phyloP scores from a whole-genome alignment of 441 rosid species.

The Populus hybrid region DNA sequence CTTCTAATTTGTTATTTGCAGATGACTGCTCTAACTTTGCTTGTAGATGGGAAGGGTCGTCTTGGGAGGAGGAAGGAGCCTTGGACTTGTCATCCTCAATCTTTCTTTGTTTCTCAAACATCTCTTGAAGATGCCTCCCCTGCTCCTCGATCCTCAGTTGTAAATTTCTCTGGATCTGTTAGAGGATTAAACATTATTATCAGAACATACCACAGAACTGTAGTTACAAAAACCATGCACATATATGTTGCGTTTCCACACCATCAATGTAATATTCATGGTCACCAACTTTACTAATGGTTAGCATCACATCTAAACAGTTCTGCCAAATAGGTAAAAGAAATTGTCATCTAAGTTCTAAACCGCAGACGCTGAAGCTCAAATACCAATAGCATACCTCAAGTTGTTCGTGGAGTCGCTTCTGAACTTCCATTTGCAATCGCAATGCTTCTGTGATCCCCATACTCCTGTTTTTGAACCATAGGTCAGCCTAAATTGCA shows the following conservation, averaged over 20 bases:
- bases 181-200: background rate
- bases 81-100: slow-evolving; percentile 33
- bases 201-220: background rate
- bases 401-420: slow-evolving; percentile 90
- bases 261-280: background rate
- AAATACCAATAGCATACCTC: slow-evolving; percentile 47
- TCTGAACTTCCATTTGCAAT: slow-evolving; percentile 91
- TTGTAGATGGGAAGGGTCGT: slow-evolving; percentile 21
- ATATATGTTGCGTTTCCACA: background rate
- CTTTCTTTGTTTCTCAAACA: slow-evolving; percentile 51
- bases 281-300: background rate
- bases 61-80: slow-evolving; percentile 36
- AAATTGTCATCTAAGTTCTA: background rate
- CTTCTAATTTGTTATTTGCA: slow-evolving; percentile 21
- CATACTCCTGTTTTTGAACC: slow-evolving; percentile 47
- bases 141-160: slow-evolving; percentile 57
- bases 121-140: slow-evolving; percentile 48
- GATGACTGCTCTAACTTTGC: slow-evolving; percentile 22
- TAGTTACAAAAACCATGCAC: background rate
- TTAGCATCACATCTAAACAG: background rate
- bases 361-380: slow-evolving; percentile 8
- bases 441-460: slow-evolving; percentile 84
- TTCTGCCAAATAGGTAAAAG: background rate
- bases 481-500: slow-evolving; percentile 15
- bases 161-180: slow-evolving; percentile 57